Percentiles rank a stretch among this genome's conserved stretches.
Conservation (phyloP, 176 grass and related monocot genomes). For the Secale cereale region DNA sequence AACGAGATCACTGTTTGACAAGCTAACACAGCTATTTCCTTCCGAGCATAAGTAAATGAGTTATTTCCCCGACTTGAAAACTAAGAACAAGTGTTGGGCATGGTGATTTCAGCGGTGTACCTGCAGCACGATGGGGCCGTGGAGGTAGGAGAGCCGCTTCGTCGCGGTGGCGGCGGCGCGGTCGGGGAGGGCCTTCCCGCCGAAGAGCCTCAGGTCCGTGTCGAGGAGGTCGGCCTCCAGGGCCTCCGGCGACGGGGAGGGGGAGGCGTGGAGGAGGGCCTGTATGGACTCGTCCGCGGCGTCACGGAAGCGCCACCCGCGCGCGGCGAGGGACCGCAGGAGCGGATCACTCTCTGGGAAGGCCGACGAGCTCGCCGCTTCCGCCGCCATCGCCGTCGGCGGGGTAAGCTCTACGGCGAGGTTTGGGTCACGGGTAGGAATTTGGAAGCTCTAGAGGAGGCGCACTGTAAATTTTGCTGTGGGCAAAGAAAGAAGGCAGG, state of each 20-base stretch:
- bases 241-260: conserved; percentile 42
- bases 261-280: conserved; percentile 27
- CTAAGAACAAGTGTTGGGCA: not conserved
- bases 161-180: conserved; percentile 22
- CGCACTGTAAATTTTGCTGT: accelerated
- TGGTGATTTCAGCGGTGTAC: conserved; percentile 28
- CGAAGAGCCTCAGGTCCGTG: conserved; percentile 66
- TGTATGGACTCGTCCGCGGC: conserved; percentile 40
- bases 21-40: not conserved
- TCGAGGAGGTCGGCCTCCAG: conserved; percentile 65
- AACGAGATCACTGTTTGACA: not conserved
- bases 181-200: conserved; percentile 55
- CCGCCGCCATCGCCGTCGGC: conserved; percentile 11
- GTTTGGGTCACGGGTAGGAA: not conserved
- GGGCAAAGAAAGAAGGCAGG: too few relatives aligned
- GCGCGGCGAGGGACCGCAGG: conserved; percentile 38
- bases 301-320: conserved; percentile 69
- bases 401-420: not conserved
- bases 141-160: conserved; percentile 53
- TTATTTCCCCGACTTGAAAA: too few relatives aligned
- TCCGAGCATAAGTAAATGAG: too few relatives aligned
- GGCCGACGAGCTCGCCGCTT: not conserved
- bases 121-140: conserved; percentile 67
- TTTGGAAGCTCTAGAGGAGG: not conserved
- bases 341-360: conserved; percentile 9